phyloP scores from a whole-genome alignment of 345 rosid genomes.

The Citrus trifoliata region DNA sequence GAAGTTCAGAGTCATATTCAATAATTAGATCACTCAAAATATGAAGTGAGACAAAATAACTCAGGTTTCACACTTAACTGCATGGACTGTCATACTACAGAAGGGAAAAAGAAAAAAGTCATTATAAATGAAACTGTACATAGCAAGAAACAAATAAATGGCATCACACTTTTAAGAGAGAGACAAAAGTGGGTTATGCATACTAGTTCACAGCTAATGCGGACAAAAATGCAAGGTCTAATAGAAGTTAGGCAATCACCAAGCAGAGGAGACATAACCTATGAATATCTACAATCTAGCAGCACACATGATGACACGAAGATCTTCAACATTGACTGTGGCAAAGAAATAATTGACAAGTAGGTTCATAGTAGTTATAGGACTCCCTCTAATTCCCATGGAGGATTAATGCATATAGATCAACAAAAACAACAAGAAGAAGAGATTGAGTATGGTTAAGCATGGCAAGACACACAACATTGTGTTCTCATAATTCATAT shows the following conservation, averaged over 20 bases:
- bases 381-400: not conserved
- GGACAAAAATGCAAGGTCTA: not conserved
- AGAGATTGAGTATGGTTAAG: not conserved
- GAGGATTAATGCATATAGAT: not conserved
- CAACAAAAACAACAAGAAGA: not conserved
- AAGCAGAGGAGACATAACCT: not conserved
- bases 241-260: not conserved
- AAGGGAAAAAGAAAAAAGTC: not conserved
- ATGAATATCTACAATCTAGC: not conserved
- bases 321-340: not conserved
- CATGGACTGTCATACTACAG: not conserved
- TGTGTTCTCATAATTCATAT: not conserved
- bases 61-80: not conserved
- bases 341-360: not conserved
- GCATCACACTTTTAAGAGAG: not conserved
- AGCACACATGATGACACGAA: not conserved
- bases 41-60: not conserved
- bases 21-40: not conserved
- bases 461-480: not conserved
- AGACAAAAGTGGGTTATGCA: not conserved
- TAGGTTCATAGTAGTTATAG: not conserved
- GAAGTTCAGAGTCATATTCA: conserved; percentile 6
- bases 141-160: not conserved
- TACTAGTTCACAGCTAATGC: not conserved
- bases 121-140: not conserved